Percentiles rank a stretch among this genome's conserved stretches.
Conservation (phyloP, 495 filamentous ascomycete species). For the Aspergillus heteromorphus region DNA sequence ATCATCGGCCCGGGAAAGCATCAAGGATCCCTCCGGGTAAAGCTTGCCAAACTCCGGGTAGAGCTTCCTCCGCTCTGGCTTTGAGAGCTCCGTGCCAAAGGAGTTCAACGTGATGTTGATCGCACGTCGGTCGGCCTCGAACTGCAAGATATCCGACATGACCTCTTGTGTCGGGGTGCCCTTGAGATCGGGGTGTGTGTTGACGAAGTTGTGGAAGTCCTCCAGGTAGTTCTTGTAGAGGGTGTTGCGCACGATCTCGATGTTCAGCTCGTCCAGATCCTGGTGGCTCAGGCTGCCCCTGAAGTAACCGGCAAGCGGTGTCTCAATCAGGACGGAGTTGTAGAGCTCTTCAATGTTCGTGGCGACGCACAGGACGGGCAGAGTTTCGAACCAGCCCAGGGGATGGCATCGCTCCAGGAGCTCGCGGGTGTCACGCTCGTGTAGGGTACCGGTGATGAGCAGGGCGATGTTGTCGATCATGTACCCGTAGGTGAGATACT, state of each 20-base stretch:
- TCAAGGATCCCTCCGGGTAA: conserved; percentile 89
- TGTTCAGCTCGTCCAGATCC: conserved; percentile 97
- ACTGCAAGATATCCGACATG: conserved; percentile 92
- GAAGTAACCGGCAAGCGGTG: conserved; percentile 93
- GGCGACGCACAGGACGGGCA: conserved; percentile 95
- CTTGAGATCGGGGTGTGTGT: conserved; percentile 72
- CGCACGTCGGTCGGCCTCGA: conserved; percentile 90
- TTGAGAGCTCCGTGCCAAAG: conserved; percentile 93
- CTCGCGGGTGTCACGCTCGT: conserved; percentile 95
- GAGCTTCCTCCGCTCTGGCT: conserved; percentile 89
- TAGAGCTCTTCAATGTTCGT: conserved; percentile 98
- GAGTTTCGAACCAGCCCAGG: conserved; percentile 96
- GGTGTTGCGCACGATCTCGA: conserved; percentile 98
- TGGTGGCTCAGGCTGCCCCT: conserved; percentile 91
- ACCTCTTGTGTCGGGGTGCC: conserved; percentile 89
- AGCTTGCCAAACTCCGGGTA: conserved; percentile 88
- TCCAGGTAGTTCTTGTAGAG: conserved; percentile 99
- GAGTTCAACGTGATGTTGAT: conserved; percentile 99
- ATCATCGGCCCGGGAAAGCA: conserved; percentile 94
- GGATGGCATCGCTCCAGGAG: conserved; percentile 94
- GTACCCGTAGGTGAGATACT: conserved; percentile 97
- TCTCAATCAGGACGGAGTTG: conserved; percentile 95
- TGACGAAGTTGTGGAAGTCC: conserved; percentile 91
- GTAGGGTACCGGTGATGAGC: conserved; percentile 95
- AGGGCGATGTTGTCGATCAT: conserved; percentile 99